Evolutionary conservation across 768 basidiomycete genomes (phyloP), one percentile per base, ranked within the genome.

Genomic region (Tubosaeta sp.): DNA sequence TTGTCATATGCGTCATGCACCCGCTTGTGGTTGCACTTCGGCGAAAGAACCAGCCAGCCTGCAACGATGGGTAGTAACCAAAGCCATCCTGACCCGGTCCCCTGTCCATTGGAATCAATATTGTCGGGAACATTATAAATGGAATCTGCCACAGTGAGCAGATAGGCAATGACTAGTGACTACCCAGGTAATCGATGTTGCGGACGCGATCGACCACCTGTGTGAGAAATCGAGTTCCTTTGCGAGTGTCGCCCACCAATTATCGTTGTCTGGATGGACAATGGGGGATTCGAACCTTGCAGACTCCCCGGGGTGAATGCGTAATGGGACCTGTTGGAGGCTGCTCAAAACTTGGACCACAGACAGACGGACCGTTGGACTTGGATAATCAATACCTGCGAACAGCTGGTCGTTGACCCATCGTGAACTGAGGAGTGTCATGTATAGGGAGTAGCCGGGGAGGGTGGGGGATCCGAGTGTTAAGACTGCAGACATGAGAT

Each of bases 391-490:
- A 42, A 68, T 62, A 0, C 54, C 66, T 46, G 53, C 72, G 72
- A 63, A 62, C 5, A 62, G 50, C 0, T 63, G 67, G 25, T 60
- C 64, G 3, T 68, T 63, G 50, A 74, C 38, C 38, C 38, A 39
- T 10, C 38, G 38, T 9, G 38, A 9, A 39, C 19, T 39, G 17
- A 39, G 19, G 6, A 39, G 38, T 4, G 38, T 22, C 38, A 39
- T 39, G 19, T 19, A 39, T 9, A 39, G 19, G 2, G 77, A 78
- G 56, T 77, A 79, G 5, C 70, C 72, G 0, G 78, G 75, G 3
- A 79, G 70, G 5, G 62, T 61, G 0, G 78, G 78, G 0, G 75
- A 77, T 1, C 78, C 78, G 19, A 79, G 57, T 1, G 75, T 71
- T 31, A 79, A 61, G 7, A 79, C 13, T 16, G 71, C 69, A 6